Percentiles rank a stretch among this genome's conserved stretches.
phyloP scores from a whole-genome alignment of 495 filamentous ascomycete species.

The Podospora fimiseda region DNA sequence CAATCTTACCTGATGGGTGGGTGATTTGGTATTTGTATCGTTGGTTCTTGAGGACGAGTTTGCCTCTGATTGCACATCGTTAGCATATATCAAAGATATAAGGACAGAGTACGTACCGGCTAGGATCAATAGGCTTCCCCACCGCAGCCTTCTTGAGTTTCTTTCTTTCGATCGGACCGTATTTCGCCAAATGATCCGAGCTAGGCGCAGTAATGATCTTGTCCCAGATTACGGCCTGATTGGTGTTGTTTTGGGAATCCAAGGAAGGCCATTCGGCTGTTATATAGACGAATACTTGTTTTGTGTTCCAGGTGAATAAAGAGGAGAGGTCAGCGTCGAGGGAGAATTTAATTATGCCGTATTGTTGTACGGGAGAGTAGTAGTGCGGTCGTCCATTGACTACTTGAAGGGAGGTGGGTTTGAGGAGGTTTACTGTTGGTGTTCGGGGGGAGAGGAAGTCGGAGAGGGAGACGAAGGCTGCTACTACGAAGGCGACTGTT shows the following conservation, averaged over 20 bases:
- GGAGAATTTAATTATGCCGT: slow-evolving; percentile 88
- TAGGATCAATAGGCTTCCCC: slow-evolving; percentile 47
- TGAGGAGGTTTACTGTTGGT: slow-evolving; percentile 56
- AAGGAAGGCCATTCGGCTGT: slow-evolving; percentile 73
- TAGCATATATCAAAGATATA: not conserved
- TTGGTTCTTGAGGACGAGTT: slow-evolving; percentile 68
- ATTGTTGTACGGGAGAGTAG: slow-evolving; percentile 89
- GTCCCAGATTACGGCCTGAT: slow-evolving; percentile 92
- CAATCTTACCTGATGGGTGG: slow-evolving; percentile 70
- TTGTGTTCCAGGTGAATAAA: slow-evolving; percentile 99
- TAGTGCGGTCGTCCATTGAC: slow-evolving; percentile 87
- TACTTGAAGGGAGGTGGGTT: slow-evolving; percentile 75
- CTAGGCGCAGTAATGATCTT: slow-evolving; percentile 72
- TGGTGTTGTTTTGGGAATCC: slow-evolving; percentile 36
- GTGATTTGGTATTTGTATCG: slow-evolving; percentile 92
- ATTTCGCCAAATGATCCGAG: slow-evolving; percentile 49
- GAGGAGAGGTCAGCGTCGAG: slow-evolving; percentile 78
- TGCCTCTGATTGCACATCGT: slow-evolving; percentile 42
- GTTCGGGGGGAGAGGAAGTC: slow-evolving; percentile 65
- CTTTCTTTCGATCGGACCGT: slow-evolving; percentile 44
- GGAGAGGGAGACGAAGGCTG: slow-evolving; percentile 68
- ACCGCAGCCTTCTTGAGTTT: slow-evolving; percentile 46
- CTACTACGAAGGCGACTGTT: slow-evolving; percentile 79
- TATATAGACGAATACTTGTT: slow-evolving; percentile 94
- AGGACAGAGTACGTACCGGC: slow-evolving; percentile 29